A percentile compares a stretch with the other conserved stretches of the same genome.
Evolutionary conservation across 805 yeast genomes (phyloP).

Genomic region (Myxozyma sirexii): DNA sequence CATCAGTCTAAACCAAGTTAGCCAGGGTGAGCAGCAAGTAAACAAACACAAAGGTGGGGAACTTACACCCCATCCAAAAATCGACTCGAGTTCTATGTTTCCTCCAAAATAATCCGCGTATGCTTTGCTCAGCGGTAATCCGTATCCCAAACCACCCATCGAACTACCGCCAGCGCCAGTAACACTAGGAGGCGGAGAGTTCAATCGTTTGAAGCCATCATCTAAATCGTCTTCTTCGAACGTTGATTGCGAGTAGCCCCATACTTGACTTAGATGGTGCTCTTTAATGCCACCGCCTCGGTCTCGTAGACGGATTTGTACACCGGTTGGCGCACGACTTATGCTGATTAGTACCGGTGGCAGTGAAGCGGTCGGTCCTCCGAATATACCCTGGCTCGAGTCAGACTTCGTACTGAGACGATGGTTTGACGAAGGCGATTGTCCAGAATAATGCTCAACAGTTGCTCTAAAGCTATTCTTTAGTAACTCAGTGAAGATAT

Average conservation of each 20-base stretch:
- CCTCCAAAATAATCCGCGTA: slow-evolving; percentile 78
- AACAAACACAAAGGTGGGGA: not conserved
- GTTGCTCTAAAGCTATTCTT: slow-evolving; percentile 89
- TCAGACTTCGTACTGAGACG: slow-evolving; percentile 28
- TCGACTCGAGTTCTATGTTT: slow-evolving; percentile 64
- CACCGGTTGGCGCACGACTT: slow-evolving; percentile 47
- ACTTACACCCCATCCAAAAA: slow-evolving; percentile 66
- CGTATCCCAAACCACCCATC: slow-evolving; percentile 96
- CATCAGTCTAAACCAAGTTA: slow-evolving; percentile 32
- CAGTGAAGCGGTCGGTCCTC: slow-evolving; percentile 24
- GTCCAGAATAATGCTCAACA: slow-evolving; percentile 56
- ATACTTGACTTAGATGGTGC: slow-evolving; percentile 63
- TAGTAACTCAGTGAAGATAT: slow-evolving; percentile 80
- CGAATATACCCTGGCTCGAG: slow-evolving; percentile 36
- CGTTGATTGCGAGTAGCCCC: slow-evolving; percentile 85
- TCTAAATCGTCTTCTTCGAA: slow-evolving; percentile 63
- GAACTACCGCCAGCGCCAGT: slow-evolving; percentile 62
- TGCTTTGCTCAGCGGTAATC: slow-evolving; percentile 79
- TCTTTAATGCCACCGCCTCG: slow-evolving; percentile 87
- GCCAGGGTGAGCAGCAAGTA: not conserved
- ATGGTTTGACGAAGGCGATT: slow-evolving; percentile 10
- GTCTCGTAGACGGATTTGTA: slow-evolving; percentile 80
- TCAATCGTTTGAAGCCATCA: slow-evolving; percentile 54
- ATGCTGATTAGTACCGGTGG: slow-evolving; percentile 55
- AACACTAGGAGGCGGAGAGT: slow-evolving; percentile 56